Conservation (phyloP, 768 basidiomycete species). For the Cantharellus anzutake region DNA sequence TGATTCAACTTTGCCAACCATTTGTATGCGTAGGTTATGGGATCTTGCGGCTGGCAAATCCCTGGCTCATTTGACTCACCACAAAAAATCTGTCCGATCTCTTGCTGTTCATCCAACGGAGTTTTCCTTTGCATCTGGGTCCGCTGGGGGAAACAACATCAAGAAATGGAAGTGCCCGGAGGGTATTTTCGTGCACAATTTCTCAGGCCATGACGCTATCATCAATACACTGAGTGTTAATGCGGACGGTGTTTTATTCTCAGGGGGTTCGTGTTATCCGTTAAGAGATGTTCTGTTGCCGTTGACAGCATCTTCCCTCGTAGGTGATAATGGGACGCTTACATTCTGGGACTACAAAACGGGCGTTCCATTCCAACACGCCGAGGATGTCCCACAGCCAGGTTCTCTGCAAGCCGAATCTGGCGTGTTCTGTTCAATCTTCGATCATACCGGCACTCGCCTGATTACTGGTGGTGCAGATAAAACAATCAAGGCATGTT, state of each 20-base stretch:
- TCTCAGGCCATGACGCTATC: slow-evolving; percentile 89
- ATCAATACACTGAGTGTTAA: slow-evolving; percentile 93
- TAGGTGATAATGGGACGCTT: slow-evolving; percentile 82
- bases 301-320: neutral
- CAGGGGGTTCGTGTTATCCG: slow-evolving; percentile 41
- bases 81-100: slow-evolving; percentile 93
- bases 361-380: slow-evolving; percentile 83
- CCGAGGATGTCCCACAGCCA: slow-evolving; percentile 88
- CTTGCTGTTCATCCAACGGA: slow-evolving; percentile 92
- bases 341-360: slow-evolving; percentile 92
- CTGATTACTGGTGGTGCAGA: slow-evolving; percentile 93
- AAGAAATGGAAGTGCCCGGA: slow-evolving; percentile 99
- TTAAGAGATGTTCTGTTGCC: neutral
- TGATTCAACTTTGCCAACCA: neutral
- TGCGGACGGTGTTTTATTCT: slow-evolving; percentile 90
- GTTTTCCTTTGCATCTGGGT: slow-evolving; percentile 88
- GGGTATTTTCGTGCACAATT: slow-evolving; percentile 90
- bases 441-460: slow-evolving; percentile 87
- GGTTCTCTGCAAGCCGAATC: slow-evolving; percentile 97
- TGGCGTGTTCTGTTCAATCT: slow-evolving; percentile 91
- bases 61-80: slow-evolving; percentile 92
- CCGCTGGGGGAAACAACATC: slow-evolving; percentile 98
- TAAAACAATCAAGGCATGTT: slow-evolving; percentile 87
- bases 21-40: slow-evolving; percentile 46
- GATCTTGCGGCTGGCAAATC: slow-evolving; percentile 96